A percentile compares a stretch with the other conserved stretches of the same genome.
These are phyloP conservation scores for Dimocarpus longan DNA, from an alignment of 345 rosid genomes.

Conservation along the genomic window DNA sequence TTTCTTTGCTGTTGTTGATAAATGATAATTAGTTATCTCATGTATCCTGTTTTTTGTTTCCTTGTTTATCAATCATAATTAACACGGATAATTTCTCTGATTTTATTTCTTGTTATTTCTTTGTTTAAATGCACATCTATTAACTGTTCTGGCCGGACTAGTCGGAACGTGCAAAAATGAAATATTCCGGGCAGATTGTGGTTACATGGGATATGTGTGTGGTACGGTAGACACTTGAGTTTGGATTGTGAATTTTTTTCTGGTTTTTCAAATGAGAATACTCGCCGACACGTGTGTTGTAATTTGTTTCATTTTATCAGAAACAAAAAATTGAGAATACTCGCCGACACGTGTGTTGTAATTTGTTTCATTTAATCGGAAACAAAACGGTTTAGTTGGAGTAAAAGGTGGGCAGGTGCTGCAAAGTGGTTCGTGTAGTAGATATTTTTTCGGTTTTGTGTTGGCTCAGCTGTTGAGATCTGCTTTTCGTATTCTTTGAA, in stretches of 20 bases:
- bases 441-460: not conserved
- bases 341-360: not conserved
- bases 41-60: not conserved
- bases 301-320: not conserved
- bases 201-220: not conserved
- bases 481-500: not conserved
- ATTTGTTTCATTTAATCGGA: not conserved
- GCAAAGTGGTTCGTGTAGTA: not conserved
- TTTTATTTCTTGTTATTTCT: not conserved
- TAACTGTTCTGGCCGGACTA: not conserved
- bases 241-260: not conserved
- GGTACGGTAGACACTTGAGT: not conserved
- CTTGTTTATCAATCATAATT: not conserved
- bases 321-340: not conserved
- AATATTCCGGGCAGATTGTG: not conserved
- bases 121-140: not conserved
- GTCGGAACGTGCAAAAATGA: not conserved
- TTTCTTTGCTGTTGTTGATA: constrained; percentile 29
- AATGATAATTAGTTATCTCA: constrained; percentile 18
- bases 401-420: constrained; percentile 8
- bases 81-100: not conserved
- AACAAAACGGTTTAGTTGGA: not conserved
- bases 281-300: constrained; percentile 2
- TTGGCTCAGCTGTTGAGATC: not conserved
- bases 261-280: not conserved